Base-by-base conservation (phyloP, 805 yeast genomes). In the Saccharomyces kudriavzevii region DNA sequence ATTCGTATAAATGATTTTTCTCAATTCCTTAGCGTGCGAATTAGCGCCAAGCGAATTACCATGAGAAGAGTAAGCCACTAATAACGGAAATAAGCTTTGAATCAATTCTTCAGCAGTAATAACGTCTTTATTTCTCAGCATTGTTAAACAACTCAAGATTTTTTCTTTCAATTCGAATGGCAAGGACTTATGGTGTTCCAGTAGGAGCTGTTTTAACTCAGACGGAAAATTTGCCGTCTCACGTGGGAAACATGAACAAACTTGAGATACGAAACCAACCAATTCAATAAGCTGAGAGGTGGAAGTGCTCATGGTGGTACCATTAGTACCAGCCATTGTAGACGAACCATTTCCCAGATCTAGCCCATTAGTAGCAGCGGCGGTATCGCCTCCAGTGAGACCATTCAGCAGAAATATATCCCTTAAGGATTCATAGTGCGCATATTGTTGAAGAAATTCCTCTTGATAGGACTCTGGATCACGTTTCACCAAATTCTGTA, bases 401-500 rank as follows among this genome's bases (percentile, higher is more conserved):
- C 69, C 70, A 68, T 87, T 87, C 56, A 84, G 73, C 68, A 89
- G 74, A 65, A 87, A 89, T 55, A 94, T 87, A 63, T 92, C 98
- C 69, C 96, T 77, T 54, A 90, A 73, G 2, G 98, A 87, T 67
- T 86, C 90, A 70, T 94, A 94, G 69, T 94, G 98, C 51, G 94
- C 81, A 67, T 85, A 89, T 68, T 94, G 99, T 63, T 90, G 94
- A 43, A 86, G 70, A 70, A 94, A 94, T 70, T 94, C 99, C 70
- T 94, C 99, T 55, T 83, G 82, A 68, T 94, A 94, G 0, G 98
- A 91, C 61, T 81, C 87, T 1, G 99, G 97, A 69, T 94, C 99
- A 63, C 97, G 79, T 61, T 91, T 85, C 9, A 94, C 96, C 58
- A 94, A 77, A 69, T 94, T 94, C 73, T 94, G 99, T 56, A 94